Evolutionary conservation across 768 basidiomycete species (phyloP), one percentile per base, ranked within the genome.

Genomic region (Termitomyces heimii): DNA sequence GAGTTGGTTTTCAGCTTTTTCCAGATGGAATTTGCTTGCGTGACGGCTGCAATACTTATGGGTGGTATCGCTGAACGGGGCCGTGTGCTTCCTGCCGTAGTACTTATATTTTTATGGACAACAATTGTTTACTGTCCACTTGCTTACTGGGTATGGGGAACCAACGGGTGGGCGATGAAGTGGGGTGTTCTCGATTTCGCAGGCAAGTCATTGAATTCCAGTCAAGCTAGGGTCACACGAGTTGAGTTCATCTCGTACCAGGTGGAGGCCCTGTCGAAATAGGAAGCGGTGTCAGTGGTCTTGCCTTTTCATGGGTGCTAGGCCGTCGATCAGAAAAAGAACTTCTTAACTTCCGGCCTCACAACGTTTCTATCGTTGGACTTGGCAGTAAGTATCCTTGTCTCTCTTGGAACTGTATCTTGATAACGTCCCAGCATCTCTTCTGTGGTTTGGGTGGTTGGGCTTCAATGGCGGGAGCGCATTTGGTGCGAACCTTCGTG

Each of bases 401-500:
- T 32, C 34, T 24, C 16, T 12, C 6, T 28, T 22, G 16, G 26
- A 48, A 46, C 12, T 37, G 14, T 16, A n/a, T 20, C 18, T 50
- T 42, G 35, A 58, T 34, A 52, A 37, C 7, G 29, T 22, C 29
- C 39, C 55, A 76, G 76, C 89, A 9, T 88, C 85, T 63, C 80
- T 94, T 61, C 83, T 93, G 54, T 93, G 88, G 89, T 88, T 94
- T 67, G 91, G 92, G 44, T 92, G 85, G 85, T 72, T 87, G 56
- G 90, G 88, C n/a, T 93, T 94, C 78, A 95, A 94, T 72, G 93
- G 89, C 48, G 93, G 93, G 26, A 89, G 87, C 56, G 89, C 92
- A 3, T 90, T 92, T 63, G 89, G 89, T 29, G 91, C 92, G 35
- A 94, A 94, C 72, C 76, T 95, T 40, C 86, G 93, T 50, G 92